These are phyloP conservation scores for Prunus mongolica DNA, from an alignment of 306 rosid genomes.

Conservation along the genomic window DNA sequence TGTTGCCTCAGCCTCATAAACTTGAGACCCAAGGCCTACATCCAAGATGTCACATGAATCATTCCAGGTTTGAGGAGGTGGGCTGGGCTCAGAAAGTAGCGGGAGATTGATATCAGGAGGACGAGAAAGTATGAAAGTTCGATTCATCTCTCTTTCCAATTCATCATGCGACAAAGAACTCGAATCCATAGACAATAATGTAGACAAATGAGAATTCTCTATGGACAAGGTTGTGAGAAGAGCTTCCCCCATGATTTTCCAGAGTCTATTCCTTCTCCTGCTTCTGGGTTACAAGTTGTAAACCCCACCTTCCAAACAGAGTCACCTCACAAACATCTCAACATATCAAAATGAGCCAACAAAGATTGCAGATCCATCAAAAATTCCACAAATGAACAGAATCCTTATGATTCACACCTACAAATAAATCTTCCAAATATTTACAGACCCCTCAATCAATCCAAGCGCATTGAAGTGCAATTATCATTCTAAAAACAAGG, in stretches of 20 bases:
- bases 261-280: conserved; percentile 10
- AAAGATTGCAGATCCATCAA: conserved; percentile 3
- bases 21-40: conserved; percentile 48
- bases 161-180: conserved; percentile 51
- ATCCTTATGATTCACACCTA: conserved; percentile 6
- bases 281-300: conserved; percentile 7
- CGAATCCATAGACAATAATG: conserved; percentile 59
- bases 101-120: conserved; percentile 70
- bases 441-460: conserved; percentile 17
- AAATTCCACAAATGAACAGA: conserved; percentile 10
- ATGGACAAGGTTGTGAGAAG: conserved; percentile 48
- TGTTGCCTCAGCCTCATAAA: conserved; percentile 41
- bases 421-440: not conserved
- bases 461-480: conserved; percentile 10
- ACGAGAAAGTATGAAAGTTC: conserved; percentile 36
- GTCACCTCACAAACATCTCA: conserved; percentile 25
- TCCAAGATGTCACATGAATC: conserved; percentile 48
- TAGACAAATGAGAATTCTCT: conserved; percentile 55
- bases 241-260: conserved; percentile 43
- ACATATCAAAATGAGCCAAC: conserved; percentile 7
- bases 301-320: conserved; percentile 12
- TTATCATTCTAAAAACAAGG: conserved; percentile 1
- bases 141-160: conserved; percentile 52
- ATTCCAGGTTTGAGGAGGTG: conserved; percentile 52
- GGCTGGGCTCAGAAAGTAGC: conserved; percentile 46